These are phyloP conservation scores for Bullera alba DNA, from an alignment of 768 basidiomycete species.

Conservation along the genomic window DNA sequence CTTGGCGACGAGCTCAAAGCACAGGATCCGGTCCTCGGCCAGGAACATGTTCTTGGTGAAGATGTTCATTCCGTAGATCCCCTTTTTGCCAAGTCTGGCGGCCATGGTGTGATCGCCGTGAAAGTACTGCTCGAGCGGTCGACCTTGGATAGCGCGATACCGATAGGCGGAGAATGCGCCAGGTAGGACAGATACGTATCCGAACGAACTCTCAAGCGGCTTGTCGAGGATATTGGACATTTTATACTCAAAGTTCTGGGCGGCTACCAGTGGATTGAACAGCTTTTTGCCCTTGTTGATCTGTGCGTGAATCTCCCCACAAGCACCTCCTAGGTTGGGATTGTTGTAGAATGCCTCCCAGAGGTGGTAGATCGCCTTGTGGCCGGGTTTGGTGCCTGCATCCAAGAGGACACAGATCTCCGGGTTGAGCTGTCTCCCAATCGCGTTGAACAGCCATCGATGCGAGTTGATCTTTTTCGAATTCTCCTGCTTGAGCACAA, in stretches of 20 bases:
- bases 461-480: constrained; percentile 78
- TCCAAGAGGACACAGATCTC: constrained; percentile 88
- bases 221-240: constrained; percentile 87
- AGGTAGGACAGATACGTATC: constrained; percentile 89
- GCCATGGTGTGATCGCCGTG: constrained; percentile 62
- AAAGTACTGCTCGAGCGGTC: constrained; percentile 57
- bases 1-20: constrained; percentile 94
- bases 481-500: constrained; percentile 87
- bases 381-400: constrained; percentile 93
- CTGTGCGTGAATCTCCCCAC: constrained; percentile 96
- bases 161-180: constrained; percentile 96
- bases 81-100: constrained; percentile 83
- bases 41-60: constrained; percentile 82
- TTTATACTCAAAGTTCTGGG: constrained; percentile 95
- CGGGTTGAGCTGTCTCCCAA: constrained; percentile 78
- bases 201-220: constrained; percentile 89
- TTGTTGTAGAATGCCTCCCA: constrained; percentile 47
- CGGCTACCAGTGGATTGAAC: constrained; percentile 74
- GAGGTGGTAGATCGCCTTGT: constrained; percentile 73
- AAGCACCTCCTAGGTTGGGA: constrained; percentile 56
- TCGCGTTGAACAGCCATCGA: constrained; percentile 92
- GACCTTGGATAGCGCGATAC: constrained; percentile 82
- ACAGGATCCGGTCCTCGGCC: constrained; percentile 83
- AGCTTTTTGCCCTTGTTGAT: constrained; percentile 77
- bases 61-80: constrained; percentile 89